Conservation (phyloP, 345 rosid genomes). For the Eucalyptus cladocalyx region DNA sequence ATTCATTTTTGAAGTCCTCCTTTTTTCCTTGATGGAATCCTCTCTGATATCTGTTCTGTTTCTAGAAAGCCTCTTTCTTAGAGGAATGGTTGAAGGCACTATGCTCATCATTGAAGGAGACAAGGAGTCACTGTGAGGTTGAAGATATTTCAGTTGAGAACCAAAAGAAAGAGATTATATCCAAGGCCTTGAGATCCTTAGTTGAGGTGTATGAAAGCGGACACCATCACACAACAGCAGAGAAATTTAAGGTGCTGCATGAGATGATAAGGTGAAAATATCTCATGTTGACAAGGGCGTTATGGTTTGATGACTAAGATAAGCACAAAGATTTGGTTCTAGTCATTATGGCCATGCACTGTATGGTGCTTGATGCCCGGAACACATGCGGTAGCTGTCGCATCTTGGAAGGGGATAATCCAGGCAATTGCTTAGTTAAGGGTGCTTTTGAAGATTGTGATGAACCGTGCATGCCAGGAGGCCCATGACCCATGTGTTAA, state of each 20-base stretch:
- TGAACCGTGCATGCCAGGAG: background rate
- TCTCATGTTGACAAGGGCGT: background rate
- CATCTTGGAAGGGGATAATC: background rate
- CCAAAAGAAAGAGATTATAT: conserved; percentile 68
- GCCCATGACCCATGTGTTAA: background rate
- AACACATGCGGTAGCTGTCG: background rate
- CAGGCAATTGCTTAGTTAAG: background rate
- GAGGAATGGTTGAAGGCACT: conserved; percentile 85
- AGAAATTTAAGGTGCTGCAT: conserved; percentile 30
- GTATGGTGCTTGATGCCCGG: background rate
- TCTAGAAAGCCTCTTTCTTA: conserved; percentile 58
- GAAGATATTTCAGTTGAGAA: conserved; percentile 13
- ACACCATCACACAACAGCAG: conserved; percentile 11
- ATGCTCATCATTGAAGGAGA: conserved; percentile 35
- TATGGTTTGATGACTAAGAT: background rate
- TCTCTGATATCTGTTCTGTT: background rate
- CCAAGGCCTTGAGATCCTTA: conserved; percentile 50
- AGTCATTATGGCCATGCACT: background rate
- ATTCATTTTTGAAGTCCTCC: background rate
- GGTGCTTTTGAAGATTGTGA: background rate
- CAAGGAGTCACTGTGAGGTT: conserved; percentile 6
- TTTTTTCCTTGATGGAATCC: background rate
- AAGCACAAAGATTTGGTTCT: background rate
- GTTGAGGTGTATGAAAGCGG: conserved; percentile 25
- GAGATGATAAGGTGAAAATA: background rate